Percentiles rank a stretch among this genome's conserved stretches.
Evolutionary conservation across 306 rosid species (phyloP).

Genomic region (Cucurbita ficifolia): DNA sequence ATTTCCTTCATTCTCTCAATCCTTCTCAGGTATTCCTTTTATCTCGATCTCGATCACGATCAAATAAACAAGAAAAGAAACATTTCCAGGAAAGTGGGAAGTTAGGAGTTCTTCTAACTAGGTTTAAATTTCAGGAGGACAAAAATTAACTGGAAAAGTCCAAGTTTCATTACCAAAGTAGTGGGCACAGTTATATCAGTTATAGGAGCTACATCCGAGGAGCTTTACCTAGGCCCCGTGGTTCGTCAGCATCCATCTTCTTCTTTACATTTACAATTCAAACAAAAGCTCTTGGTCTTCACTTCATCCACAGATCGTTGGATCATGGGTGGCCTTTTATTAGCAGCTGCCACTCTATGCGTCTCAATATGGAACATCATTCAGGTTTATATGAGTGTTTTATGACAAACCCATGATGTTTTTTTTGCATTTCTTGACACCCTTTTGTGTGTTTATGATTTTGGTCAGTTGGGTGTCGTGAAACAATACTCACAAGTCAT

Average conservation of each 20-base stretch:
- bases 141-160: slow-evolving; percentile 26
- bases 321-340: slow-evolving; percentile 58
- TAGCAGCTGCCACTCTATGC: slow-evolving; percentile 45
- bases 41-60: background rate
- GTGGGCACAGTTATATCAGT: slow-evolving; percentile 42
- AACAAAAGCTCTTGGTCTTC: slow-evolving; percentile 30
- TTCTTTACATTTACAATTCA: slow-evolving; percentile 9
- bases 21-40: slow-evolving; percentile 30
- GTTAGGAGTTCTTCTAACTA: background rate
- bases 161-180: slow-evolving; percentile 27
- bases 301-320: slow-evolving; percentile 52
- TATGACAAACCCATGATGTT: background rate
- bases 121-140: slow-evolving; percentile 21
- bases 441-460: background rate
- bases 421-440: background rate
- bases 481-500: slow-evolving; percentile 29
- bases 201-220: slow-evolving; percentile 41
- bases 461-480: slow-evolving; percentile 25
- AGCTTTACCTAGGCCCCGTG: slow-evolving; percentile 43
- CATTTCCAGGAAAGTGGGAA: too few relatives aligned
- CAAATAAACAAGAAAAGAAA: too few relatives aligned
- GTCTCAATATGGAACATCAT: slow-evolving; percentile 41
- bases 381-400: slow-evolving; percentile 12
- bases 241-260: slow-evolving; percentile 26
- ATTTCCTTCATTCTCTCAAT: slow-evolving; percentile 43